Conservation (phyloP, 768 basidiomycete genomes). For the Trametes punicea region DNA sequence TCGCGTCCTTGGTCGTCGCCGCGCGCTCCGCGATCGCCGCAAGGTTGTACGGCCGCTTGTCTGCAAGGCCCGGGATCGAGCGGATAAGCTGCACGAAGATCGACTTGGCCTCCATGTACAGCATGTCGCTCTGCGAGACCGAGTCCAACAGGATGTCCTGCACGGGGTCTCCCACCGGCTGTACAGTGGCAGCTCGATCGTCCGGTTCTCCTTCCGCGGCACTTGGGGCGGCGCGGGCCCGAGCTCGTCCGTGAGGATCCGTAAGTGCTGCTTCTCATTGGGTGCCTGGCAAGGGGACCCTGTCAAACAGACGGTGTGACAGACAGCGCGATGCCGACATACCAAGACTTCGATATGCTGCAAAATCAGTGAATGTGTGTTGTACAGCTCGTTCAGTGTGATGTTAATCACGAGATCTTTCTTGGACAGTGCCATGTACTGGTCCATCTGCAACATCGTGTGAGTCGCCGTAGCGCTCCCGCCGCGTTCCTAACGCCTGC, state of each 20-base stretch:
- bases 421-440: constrained; percentile 99
- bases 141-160: constrained; percentile 98
- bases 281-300: constrained; percentile 64
- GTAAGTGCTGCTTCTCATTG: constrained; percentile 96
- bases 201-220: constrained; percentile 95
- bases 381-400: constrained; percentile 97
- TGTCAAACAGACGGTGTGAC: not conserved
- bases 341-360: constrained; percentile 96
- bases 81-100: constrained; percentile 98
- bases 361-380: constrained; percentile 92
- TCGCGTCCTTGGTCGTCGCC: constrained; percentile 95
- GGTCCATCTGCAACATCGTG: constrained; percentile 80
- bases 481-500: no score
- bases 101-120: constrained; percentile 99
- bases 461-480: not conserved
- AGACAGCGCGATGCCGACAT: constrained; percentile 31
- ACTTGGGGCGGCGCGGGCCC: constrained; percentile 93
- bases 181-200: constrained; percentile 88
- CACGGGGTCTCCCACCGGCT: constrained; percentile 99
- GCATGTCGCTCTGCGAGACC: constrained; percentile 95
- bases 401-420: constrained; percentile 98
- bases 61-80: constrained; percentile 80
- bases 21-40: constrained; percentile 88
- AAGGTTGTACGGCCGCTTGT: constrained; percentile 88
- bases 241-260: constrained; percentile 94